Conservation (phyloP, 2,329 filamentous ascomycete species). For the Arthrinium phaeospermum region DNA sequence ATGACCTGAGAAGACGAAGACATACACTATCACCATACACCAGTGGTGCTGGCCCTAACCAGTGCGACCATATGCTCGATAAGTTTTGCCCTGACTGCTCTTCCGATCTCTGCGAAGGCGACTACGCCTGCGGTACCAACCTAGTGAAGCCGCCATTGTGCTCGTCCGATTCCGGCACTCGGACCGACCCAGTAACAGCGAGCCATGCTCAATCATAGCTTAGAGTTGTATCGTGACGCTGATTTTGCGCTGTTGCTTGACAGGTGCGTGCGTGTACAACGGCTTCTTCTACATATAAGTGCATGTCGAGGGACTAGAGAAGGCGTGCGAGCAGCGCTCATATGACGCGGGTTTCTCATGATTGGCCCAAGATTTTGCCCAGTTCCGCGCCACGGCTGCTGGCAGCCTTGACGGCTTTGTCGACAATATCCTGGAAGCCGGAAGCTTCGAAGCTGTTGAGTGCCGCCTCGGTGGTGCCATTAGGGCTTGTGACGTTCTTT, state of each 20-base stretch:
- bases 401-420: constrained; percentile 53
- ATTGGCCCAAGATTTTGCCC: constrained; percentile 41
- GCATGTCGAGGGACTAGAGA: background rate
- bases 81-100: background rate
- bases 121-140: background rate
- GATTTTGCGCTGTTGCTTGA: no score
- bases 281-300: background rate
- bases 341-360: background rate
- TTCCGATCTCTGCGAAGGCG: background rate
- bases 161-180: background rate
- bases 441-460: constrained; percentile 54
- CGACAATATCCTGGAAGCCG: constrained; percentile 49
- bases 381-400: constrained; percentile 49
- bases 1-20: background rate
- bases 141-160: background rate
- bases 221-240: background rate
- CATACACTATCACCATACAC: background rate
- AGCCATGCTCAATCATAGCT: background rate
- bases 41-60: background rate
- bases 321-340: background rate
- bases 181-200: background rate
- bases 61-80: background rate
- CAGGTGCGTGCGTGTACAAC: background rate
- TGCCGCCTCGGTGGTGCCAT: constrained; percentile 56
- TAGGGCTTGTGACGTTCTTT: constrained; percentile 58